Conservation (phyloP, 1,139 yeast species). For the Kodamaea derodonti region DNA sequence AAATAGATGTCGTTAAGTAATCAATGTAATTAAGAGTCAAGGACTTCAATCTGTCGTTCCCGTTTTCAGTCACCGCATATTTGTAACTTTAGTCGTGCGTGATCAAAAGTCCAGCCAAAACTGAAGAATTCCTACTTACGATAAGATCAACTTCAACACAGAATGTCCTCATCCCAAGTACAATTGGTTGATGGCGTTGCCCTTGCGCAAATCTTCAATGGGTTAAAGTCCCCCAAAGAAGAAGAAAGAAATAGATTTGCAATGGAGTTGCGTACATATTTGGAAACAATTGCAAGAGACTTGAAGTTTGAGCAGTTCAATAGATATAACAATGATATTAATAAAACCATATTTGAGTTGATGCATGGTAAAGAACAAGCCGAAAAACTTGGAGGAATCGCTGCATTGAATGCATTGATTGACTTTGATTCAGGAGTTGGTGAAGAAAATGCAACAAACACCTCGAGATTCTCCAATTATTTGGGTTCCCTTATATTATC, state of each 20-base stretch:
- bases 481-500: conserved; percentile 77
- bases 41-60: too few species aligned
- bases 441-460: conserved; percentile 82
- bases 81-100: too few species aligned
- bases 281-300: conserved; percentile 72
- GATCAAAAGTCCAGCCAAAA: too few species aligned
- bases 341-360: conserved; percentile 82
- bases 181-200: conserved; percentile 49
- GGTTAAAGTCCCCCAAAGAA: conserved; percentile 46
- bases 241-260: conserved; percentile 61
- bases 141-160: neutral
- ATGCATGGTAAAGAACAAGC: conserved; percentile 69
- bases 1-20: too few species aligned
- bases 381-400: conserved; percentile 84
- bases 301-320: conserved; percentile 74
- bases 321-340: conserved; percentile 78
- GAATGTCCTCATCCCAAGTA: conserved; percentile 28
- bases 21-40: too few species aligned
- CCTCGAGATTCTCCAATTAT: conserved; percentile 87
- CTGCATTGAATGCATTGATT: conserved; percentile 84
- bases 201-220: conserved; percentile 50
- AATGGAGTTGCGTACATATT: conserved; percentile 59
- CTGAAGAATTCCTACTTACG: neutral
- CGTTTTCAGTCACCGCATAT: too few species aligned
- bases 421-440: conserved; percentile 64